Percentiles rank a stretch among this genome's conserved stretches.
Conservation (phyloP, 2,329 filamentous ascomycete species). For the Colletotrichum lupini region DNA sequence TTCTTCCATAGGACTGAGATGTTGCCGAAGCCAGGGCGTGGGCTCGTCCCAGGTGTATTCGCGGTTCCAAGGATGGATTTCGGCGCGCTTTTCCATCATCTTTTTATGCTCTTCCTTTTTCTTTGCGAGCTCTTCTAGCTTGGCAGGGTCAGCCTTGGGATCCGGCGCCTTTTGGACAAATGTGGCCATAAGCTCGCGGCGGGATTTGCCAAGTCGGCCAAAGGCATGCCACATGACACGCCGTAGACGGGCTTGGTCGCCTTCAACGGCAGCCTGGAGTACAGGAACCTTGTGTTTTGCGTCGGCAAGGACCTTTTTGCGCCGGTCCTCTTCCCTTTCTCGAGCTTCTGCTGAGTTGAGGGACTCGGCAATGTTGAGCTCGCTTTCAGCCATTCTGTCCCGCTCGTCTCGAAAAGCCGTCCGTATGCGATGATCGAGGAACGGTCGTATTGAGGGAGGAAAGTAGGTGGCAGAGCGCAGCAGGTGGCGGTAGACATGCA, state of each 20-base stretch:
- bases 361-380: conserved; percentile 56
- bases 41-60: conserved; percentile 8
- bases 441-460: conserved; percentile 60
- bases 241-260: conserved; percentile 58
- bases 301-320: conserved; percentile 15
- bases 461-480: conserved; percentile 72
- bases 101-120: neutral
- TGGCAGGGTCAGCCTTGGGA: conserved; percentile 52
- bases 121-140: conserved; percentile 47
- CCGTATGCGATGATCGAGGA: conserved; percentile 55
- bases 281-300: conserved; percentile 48
- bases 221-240: conserved; percentile 61
- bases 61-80: conserved; percentile 3
- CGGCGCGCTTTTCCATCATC: conserved; percentile 21
- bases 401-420: conserved; percentile 53
- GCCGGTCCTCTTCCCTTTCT: conserved; percentile 16
- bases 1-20: conserved; percentile 50
- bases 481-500: conserved; percentile 67
- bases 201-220: conserved; percentile 62
- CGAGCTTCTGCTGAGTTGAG: conserved; percentile 43
- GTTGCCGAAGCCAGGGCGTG: conserved; percentile 42
- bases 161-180: conserved; percentile 46
- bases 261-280: conserved; percentile 64
- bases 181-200: conserved; percentile 57
- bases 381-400: conserved; percentile 39